Evolutionary conservation across 768 basidiomycete species (phyloP).

Genomic region (Tubosaeta sp.): DNA sequence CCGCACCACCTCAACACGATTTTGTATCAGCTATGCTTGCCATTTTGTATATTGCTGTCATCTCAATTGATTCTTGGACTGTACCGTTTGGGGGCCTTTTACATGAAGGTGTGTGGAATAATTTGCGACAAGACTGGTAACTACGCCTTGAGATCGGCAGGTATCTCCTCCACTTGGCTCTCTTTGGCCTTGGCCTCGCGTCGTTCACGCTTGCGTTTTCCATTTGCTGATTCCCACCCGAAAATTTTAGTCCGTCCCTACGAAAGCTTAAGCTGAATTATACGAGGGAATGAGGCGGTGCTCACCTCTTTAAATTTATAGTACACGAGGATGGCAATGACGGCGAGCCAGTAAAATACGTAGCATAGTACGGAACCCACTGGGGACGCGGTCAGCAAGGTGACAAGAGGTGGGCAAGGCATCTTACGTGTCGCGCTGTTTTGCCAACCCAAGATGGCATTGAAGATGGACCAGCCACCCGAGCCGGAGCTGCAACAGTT

Average conservation of each 20-base stretch:
- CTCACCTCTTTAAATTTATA: conserved; percentile 61
- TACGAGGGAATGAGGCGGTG: no score
- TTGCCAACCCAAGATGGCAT: conserved; percentile 83
- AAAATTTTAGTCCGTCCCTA: conserved; percentile 64
- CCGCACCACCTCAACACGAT: no score
- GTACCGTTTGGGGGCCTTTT: neutral
- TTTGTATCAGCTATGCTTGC: no score
- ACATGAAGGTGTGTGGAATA: neutral
- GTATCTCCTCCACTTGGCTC: neutral
- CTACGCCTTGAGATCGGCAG: neutral
- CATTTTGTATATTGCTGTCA: neutral
- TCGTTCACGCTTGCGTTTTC: conserved; percentile 28
- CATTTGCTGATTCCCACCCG: conserved; percentile 53
- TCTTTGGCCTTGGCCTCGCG: conserved; percentile 15
- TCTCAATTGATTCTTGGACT: neutral
- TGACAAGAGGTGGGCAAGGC: neutral
- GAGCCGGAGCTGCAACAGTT: conserved; percentile 66
- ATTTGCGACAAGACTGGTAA: no score
- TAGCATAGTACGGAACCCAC: conserved; percentile 83
- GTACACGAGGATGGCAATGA: conserved; percentile 60
- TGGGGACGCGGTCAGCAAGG: conserved; percentile 16
- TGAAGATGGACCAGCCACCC: conserved; percentile 77
- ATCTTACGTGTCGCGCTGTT: conserved; percentile 68
- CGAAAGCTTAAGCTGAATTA: neutral
- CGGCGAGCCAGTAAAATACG: conserved; percentile 89